A percentile compares a stretch with the other conserved stretches of the same genome.
phyloP scores from a whole-genome alignment of 495 filamentous ascomycete genomes.

The Penicillium crystallinum region DNA sequence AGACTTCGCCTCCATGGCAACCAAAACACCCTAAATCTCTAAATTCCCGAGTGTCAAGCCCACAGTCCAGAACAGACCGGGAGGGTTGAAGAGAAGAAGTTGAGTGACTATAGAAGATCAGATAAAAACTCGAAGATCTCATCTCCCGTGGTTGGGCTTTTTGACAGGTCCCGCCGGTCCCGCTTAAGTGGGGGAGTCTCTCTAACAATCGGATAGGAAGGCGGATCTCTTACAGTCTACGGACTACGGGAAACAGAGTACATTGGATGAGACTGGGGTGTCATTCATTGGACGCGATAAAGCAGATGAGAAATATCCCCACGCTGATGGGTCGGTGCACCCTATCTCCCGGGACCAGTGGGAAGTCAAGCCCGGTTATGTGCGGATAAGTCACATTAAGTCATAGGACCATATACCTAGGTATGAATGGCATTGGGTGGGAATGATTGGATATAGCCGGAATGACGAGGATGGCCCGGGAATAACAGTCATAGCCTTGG shows the following conservation, averaged over 20 bases:
- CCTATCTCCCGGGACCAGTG: background rate
- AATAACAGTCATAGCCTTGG: too few relatives aligned
- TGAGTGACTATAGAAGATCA: background rate
- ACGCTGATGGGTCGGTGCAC: background rate
- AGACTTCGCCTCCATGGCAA: background rate
- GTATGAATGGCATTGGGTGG: too few relatives aligned
- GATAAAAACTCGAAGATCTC: too few relatives aligned
- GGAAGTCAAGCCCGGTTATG: background rate
- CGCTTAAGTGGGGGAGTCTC: background rate
- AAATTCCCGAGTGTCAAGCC: background rate
- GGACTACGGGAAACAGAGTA: too few relatives aligned
- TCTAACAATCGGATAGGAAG: background rate
- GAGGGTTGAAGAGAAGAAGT: too few relatives aligned
- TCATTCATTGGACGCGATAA: background rate
- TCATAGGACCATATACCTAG: too few relatives aligned
- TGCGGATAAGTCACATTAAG: background rate
- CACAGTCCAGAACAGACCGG: too few relatives aligned
- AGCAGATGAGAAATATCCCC: background rate
- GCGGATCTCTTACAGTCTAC: too few relatives aligned
- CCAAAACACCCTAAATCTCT: background rate
- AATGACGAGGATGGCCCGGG: too few relatives aligned
- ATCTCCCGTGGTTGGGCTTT: background rate
- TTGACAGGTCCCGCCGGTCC: background rate
- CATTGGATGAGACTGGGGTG: too few relatives aligned
- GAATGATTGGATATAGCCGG: too few relatives aligned